Evolutionary conservation across 2,329 filamentous ascomycete genomes (phyloP), one percentile per base, ranked within the genome.

Genomic region (Fusarium equiseti): DNA sequence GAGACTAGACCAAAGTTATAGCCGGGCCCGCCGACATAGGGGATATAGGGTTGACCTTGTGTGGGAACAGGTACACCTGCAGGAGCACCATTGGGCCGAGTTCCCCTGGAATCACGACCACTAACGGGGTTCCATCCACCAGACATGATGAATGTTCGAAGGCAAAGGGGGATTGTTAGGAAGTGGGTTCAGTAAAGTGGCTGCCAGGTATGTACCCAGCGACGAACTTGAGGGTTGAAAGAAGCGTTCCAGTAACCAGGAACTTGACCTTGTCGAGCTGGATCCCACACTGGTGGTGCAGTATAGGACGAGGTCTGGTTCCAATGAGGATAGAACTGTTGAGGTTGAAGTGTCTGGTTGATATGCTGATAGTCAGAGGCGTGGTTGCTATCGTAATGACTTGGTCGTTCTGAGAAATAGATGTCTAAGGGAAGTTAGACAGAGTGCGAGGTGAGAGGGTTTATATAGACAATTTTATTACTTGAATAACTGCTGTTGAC

Each of bases 101-200:
- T 51, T 22, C 76, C 77, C 13, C 74, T 70, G n/a, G 75, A 60
- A 65, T 84, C 82, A 18, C 80, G 81, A 22, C 82, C 78, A 35
- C 78, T 77, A 16, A 80, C 61, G 7, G 81, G 81, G 61, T 83
- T 83, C 80, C 80, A 82, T 40, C 81, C 80, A 43, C 78, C 77
- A 51, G 80, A 77, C 80, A 82, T 82, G 13, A 16, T 66, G 27
- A n/a, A 13, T n/a, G 38, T 24, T 43, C 22, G 38, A 1, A 48
- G 9, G 35, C 22, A n/a, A 27, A 22, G 35, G 16, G 32, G n/a
- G 20, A 26, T 20, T 18, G 32, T 4, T 15, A 13, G 16, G 35
- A n/a, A 11, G 22, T 31, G 31, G 31, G 8, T 42, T 78, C 52
- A 77, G 45, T 54, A 65, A 12, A 72, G 59, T 32, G 78, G 73